These are phyloP conservation scores for Alternaria sp. DNA, from an alignment of 2,329 filamentous ascomycete species.

Conservation along the genomic window DNA sequence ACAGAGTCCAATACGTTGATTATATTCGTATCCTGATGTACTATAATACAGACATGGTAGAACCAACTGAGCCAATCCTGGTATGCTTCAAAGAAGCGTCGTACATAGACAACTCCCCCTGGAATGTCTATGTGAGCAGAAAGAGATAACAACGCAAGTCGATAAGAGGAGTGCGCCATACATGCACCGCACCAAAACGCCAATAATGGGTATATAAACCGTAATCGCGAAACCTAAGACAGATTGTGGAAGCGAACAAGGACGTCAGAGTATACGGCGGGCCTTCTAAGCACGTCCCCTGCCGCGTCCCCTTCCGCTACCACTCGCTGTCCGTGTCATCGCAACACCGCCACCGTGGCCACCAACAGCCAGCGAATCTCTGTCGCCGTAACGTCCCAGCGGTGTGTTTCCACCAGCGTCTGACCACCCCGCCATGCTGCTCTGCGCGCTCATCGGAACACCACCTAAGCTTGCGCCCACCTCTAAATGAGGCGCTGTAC, in stretches of 20 bases:
- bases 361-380: constrained; percentile 20
- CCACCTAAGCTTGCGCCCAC: constrained; percentile 42
- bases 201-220: constrained; percentile 26
- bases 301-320: constrained; percentile 46
- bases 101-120: background rate
- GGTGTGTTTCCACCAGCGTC: constrained; percentile 49
- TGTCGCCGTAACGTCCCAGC: constrained; percentile 46
- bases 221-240: constrained; percentile 9
- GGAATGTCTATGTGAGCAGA: background rate
- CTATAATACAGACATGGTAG: background rate
- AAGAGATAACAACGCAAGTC: background rate
- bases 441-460: constrained; percentile 53
- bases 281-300: constrained; percentile 24
- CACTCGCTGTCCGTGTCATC: constrained; percentile 52
- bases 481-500: constrained; percentile 45
- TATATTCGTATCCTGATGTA: background rate
- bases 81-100: background rate
- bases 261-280: background rate
- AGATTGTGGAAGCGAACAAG: background rate
- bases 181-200: constrained; percentile 16
- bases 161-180: background rate
- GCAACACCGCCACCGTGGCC: constrained; percentile 42
- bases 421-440: constrained; percentile 48
- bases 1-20: background rate
- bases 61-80: background rate